Conservation (phyloP, 345 rosid genomes). For the Gossypium thurberi region DNA sequence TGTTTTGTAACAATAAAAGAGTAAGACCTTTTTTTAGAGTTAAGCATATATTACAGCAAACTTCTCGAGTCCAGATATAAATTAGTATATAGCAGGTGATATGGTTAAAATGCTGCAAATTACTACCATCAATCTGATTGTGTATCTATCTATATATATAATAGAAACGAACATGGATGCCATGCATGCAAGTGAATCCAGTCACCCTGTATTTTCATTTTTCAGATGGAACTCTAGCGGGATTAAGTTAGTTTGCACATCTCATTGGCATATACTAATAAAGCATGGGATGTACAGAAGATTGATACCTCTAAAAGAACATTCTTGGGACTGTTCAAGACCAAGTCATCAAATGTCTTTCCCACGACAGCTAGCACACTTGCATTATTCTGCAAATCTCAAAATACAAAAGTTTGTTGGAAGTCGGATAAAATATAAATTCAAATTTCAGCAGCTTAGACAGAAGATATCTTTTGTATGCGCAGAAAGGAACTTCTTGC, state of each 20-base stretch:
- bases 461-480: not conserved
- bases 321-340: slow-evolving; percentile 57
- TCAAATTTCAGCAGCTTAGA: not conserved
- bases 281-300: not conserved
- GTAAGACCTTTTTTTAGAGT: not conserved
- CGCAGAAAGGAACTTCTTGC: not conserved
- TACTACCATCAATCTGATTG: not conserved
- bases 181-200: not conserved
- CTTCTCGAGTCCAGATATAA: not conserved
- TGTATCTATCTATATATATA: not conserved
- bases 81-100: not conserved
- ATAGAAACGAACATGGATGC: not conserved
- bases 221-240: not conserved
- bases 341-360: slow-evolving; percentile 73
- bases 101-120: not conserved
- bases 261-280: not conserved
- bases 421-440: not conserved
- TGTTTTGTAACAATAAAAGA: slow-evolving; percentile 16
- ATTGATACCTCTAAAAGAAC: slow-evolving; percentile 71
- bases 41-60: not conserved
- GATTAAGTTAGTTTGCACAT: not conserved
- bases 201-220: not conserved
- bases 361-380: slow-evolving; percentile 57
- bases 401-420: not conserved
- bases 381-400: slow-evolving; percentile 48